A percentile compares a stretch with the other conserved stretches of the same genome.
These are phyloP conservation scores for Bjerkandera adusta DNA, from an alignment of 1,284 basidiomycete genomes.

Conservation along the genomic window DNA sequence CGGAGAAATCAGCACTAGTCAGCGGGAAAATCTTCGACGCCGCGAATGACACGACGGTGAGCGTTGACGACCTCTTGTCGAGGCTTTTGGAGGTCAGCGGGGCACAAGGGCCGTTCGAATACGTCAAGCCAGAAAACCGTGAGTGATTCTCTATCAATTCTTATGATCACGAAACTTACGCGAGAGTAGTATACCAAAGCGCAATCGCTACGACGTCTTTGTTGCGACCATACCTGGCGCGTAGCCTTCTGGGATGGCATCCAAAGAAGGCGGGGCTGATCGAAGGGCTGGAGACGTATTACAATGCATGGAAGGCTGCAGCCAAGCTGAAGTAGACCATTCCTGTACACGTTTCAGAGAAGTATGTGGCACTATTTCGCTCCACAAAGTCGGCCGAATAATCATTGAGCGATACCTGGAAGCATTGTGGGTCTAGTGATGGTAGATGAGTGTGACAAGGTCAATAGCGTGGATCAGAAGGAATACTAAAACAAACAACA, in stretches of 20 bases:
- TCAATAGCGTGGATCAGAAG: no score
- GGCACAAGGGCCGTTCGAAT: slow-evolving; percentile 32
- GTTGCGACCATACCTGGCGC: slow-evolving; percentile 43
- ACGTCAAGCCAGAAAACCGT: slow-evolving; percentile 33
- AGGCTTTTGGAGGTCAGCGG: slow-evolving; percentile 42
- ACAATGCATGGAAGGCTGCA: slow-evolving; percentile 36
- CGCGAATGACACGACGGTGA: slow-evolving; percentile 43
- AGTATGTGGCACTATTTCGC: no score
- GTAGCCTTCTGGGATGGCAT: slow-evolving; percentile 45
- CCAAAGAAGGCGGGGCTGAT: slow-evolving; percentile 43
- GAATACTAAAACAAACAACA: no score
- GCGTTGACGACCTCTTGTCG: slow-evolving; percentile 41
- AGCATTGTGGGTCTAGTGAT: no score
- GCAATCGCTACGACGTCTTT: slow-evolving; percentile 31
- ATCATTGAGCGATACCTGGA: no score
- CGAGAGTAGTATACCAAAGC: slow-evolving; percentile 30
- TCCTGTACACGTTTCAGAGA: no score
- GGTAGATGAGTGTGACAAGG: no score
- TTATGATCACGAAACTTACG: background rate
- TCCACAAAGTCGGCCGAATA: no score
- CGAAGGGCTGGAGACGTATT: slow-evolving; percentile 47
- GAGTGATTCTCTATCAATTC: slow-evolving; percentile 23
- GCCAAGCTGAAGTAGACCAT: slow-evolving; percentile 20
- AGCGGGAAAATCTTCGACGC: slow-evolving; percentile 46
- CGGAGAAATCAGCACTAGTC: slow-evolving; percentile 39